Conservation (phyloP, 805 yeast species). For the Alloascoidea africana region DNA sequence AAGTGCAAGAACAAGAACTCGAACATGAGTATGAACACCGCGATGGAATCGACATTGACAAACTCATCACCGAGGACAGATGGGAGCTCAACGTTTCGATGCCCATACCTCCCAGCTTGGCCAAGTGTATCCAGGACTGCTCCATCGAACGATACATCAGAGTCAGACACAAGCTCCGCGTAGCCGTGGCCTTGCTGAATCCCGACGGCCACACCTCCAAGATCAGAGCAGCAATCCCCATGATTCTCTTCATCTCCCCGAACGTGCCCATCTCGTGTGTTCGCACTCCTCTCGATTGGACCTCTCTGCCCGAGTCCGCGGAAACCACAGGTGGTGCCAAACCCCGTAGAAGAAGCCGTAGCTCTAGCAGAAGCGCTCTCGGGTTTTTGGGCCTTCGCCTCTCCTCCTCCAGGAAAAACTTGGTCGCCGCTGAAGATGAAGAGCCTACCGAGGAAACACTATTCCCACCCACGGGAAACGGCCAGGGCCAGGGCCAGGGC, state of each 20-base stretch:
- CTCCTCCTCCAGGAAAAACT: no score
- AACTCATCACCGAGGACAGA: conserved; percentile 28
- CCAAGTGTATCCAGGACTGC: conserved; percentile 79
- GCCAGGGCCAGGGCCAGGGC: no score
- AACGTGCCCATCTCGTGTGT: conserved; percentile 65
- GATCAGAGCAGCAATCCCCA: conserved; percentile 78
- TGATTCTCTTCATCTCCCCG: conserved; percentile 64
- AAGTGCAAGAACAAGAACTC: conserved; percentile 21
- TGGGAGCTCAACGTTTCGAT: conserved; percentile 63
- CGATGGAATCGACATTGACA: background rate
- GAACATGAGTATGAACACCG: conserved; percentile 8
- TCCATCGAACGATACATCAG: conserved; percentile 53
- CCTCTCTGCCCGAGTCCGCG: no score
- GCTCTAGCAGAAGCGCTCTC: no score
- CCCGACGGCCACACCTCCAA: conserved; percentile 92
- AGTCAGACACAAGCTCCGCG: conserved; percentile 79
- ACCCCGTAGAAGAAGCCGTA: no score
- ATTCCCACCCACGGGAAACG: no score
- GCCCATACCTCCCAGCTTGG: conserved; percentile 55
- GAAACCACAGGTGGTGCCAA: no score
- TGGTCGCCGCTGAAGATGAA: no score
- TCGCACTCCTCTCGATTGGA: no score
- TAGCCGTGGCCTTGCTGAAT: conserved; percentile 62
- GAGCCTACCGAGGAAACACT: no score
- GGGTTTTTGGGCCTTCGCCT: no score